Percentiles rank a stretch among this genome's conserved stretches.
phyloP scores from a whole-genome alignment of 441 rosid species.

The Isatis lusitanica region DNA sequence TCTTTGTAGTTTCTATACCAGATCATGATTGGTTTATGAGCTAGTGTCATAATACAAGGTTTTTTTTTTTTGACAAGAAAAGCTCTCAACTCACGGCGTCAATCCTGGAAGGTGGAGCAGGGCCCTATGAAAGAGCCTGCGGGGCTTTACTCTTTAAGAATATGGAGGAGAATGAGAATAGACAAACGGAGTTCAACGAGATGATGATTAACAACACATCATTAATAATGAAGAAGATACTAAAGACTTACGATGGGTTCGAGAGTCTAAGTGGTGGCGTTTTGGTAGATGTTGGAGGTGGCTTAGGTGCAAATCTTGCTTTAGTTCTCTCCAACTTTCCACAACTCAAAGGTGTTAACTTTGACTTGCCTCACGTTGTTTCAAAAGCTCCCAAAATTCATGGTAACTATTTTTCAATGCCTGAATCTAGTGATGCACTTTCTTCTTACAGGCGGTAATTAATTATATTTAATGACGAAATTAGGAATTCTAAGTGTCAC shows the following conservation, averaged over 20 bases:
- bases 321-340: background rate
- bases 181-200: background rate
- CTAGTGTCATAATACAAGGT: no score
- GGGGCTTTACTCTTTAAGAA: background rate
- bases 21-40: no score
- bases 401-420: background rate
- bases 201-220: slow-evolving; percentile 1
- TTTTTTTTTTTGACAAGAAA: background rate
- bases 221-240: background rate
- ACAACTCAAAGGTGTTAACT: background rate
- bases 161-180: background rate
- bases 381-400: background rate
- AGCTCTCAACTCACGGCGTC: background rate
- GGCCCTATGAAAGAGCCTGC: background rate
- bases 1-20: no score
- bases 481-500: no score
- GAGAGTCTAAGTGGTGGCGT: background rate
- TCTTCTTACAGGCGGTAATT: background rate
- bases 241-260: background rate
- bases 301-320: slow-evolving; percentile 1
- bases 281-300: background rate
- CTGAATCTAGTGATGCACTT: background rate
- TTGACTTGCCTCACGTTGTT: background rate
- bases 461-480: no score
- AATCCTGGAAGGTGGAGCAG: background rate